Conservation (phyloP, 2,329 filamentous ascomycete genomes). For the Diplocarpon mali region DNA sequence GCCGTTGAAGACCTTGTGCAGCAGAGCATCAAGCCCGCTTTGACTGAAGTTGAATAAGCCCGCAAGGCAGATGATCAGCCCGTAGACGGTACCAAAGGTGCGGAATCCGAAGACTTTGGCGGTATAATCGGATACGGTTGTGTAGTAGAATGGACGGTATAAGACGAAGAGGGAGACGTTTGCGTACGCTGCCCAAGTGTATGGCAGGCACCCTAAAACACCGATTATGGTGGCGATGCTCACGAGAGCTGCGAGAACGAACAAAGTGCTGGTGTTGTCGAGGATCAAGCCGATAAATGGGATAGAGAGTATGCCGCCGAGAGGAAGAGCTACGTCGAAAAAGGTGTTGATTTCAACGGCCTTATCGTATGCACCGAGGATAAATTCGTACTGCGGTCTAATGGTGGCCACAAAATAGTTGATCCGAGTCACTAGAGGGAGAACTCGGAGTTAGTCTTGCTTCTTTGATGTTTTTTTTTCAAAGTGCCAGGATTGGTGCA, state of each 20-base stretch:
- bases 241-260: conserved; percentile 62
- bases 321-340: conserved; percentile 75
- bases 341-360: conserved; percentile 67
- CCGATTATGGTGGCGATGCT: conserved; percentile 63
- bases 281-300: conserved; percentile 77
- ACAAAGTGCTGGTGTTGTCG: conserved; percentile 62
- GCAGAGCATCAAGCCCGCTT: conserved; percentile 66
- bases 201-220: conserved; percentile 61
- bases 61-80: conserved; percentile 75
- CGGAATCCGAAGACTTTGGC: conserved; percentile 89
- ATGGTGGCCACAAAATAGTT: conserved; percentile 91
- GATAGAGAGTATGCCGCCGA: conserved; percentile 74
- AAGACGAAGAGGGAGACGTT: conserved; percentile 73
- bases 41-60: conserved; percentile 79
- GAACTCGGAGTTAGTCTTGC: too few species aligned
- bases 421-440: conserved; percentile 51
- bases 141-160: conserved; percentile 85
- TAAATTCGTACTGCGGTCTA: conserved; percentile 66
- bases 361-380: conserved; percentile 50
- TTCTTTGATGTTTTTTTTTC: too few species aligned
- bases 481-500: too few species aligned
- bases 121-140: conserved; percentile 76
- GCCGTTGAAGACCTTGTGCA: conserved; percentile 59
- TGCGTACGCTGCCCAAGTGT: conserved; percentile 59
- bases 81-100: conserved; percentile 91